phyloP scores from a whole-genome alignment of 352 stramenopile species.

The Elongisporangium senticosum region DNA sequence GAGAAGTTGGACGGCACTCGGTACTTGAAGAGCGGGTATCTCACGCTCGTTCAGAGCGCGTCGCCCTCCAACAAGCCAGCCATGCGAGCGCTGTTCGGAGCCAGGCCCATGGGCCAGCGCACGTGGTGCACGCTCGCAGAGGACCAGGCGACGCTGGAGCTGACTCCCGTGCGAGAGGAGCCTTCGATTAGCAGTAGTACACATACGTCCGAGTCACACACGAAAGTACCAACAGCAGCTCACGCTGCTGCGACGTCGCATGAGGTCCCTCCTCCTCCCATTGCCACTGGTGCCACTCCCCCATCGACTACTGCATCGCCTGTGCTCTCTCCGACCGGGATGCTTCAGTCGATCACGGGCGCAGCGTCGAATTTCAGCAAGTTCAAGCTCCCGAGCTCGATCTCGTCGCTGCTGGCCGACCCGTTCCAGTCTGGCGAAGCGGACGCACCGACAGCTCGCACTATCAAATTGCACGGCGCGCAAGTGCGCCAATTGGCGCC shows the following conservation, averaged over 20 bases:
- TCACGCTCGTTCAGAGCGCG: conserved; percentile 43
- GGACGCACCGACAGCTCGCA: conserved; percentile 11
- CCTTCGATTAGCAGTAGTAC: neutral
- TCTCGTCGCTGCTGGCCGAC: conserved; percentile 53
- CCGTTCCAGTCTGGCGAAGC: conserved; percentile 17
- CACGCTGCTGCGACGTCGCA: neutral
- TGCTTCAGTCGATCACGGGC: neutral
- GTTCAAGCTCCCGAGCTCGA: conserved; percentile 39
- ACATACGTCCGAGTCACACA: neutral
- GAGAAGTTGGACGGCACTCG: conserved; percentile 52
- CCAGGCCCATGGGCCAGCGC: conserved; percentile 17
- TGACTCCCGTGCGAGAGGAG: conserved; percentile 26
- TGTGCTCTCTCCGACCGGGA: neutral
- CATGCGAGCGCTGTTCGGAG: conserved; percentile 29
- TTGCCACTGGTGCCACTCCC: neutral
- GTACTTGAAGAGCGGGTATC: conserved; percentile 36
- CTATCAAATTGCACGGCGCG: conserved; percentile 44
- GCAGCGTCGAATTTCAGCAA: conserved; percentile 14
- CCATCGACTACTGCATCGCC: neutral
- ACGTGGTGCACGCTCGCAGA: conserved; percentile 56
- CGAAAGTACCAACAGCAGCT: conserved; percentile 1
- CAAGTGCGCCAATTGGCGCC: conserved; percentile 29
- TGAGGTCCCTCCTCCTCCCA: neutral
- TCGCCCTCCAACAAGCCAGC: conserved; percentile 12
- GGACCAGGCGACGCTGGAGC: conserved; percentile 51